Evolutionary conservation across 2,329 filamentous ascomycete genomes (phyloP), one percentile per base, ranked within the genome.

Genomic region (Ophioceras dolichostomum): DNA sequence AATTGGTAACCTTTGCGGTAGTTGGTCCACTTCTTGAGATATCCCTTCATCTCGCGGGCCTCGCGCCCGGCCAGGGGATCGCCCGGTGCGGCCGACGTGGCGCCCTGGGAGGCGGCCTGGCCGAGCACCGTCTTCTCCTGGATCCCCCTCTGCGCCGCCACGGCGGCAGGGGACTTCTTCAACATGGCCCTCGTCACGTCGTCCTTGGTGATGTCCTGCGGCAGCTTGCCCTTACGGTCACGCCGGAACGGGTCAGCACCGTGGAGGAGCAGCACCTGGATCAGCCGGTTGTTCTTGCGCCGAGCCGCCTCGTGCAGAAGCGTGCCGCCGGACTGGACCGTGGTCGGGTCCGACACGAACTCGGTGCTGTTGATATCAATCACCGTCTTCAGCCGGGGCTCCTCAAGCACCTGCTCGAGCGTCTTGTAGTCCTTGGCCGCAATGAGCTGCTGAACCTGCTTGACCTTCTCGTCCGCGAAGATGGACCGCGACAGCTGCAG

Each of bases 11-110:
- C 91, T 54, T 84, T 88, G 17, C 89, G 88, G 56, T 98, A 98
- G 56, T 98, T 98, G 34, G 91, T 98, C 91, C 91, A 98, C 58
- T 98, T 98, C 63, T 95, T 96, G 39, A 98, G 67, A 56, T 96
- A 98, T 6, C 91, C 91, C 63, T 94, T 95, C 84, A 98, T 96
- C 60, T 96, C 89, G 34, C 88, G 74, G 14, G 84, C 83, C 53
- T 98, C 91, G 47, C 89, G 87, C 13, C 83, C 81, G 19, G 82
- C 83, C 41, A 78, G 57, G 16, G 73, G 65, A 45, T 83, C 73
- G 9, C 70, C 65, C 13, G 77, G 66, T 2, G 63, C 59, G 19
- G 73, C 65, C 12, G 67, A 56, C 8, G 67, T 61, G 3, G 64
- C 60, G 5, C 68, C 68, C 43, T 80, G 72, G 0, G 71, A 70